A percentile compares a stretch with the other conserved stretches of the same genome.
Conservation (phyloP, 495 filamentous ascomycete genomes). For the Hypoxylon fuscum region DNA sequence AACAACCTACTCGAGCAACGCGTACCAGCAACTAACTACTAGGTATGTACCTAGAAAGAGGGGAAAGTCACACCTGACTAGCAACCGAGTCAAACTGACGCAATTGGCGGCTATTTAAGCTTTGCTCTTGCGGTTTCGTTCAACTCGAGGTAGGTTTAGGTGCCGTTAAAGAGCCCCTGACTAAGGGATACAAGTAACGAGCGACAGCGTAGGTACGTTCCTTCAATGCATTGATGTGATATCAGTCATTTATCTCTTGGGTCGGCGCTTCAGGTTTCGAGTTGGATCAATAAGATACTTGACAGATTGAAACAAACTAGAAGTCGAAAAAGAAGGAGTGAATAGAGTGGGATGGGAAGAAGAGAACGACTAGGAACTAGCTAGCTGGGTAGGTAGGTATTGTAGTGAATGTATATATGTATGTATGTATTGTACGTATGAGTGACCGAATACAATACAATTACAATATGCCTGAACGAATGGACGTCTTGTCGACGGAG, state of each 20-base stretch:
- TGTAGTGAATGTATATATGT: no score
- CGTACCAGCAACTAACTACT: no score
- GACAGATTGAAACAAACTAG: neutral
- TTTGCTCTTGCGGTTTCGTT: conserved; percentile 19
- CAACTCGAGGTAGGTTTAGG: conserved; percentile 4
- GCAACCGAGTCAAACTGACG: neutral
- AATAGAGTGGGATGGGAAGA: conserved; percentile 6
- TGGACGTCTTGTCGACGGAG: conserved; percentile 18
- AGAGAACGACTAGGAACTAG: conserved; percentile 10
- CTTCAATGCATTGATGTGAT: no score
- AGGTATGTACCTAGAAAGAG: conserved; percentile 2
- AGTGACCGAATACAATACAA: conserved; percentile 10
- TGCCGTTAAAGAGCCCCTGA: neutral
- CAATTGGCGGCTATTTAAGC: conserved; percentile 1
- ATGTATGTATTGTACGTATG: conserved; percentile 2
- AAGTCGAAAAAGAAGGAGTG: conserved; percentile 15
- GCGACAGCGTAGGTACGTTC: neutral
- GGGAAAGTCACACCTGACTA: neutral
- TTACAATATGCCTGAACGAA: conserved; percentile 18
- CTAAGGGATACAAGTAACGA: neutral
- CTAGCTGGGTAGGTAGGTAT: no score
- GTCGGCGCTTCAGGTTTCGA: conserved; percentile 6
- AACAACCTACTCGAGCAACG: conserved; percentile 6
- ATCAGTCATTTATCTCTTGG: no score
- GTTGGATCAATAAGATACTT: conserved; percentile 5